Evolutionary conservation across 202 grass and related monocot species (phyloP), one percentile per base, ranked within the genome.

Genomic region (Panicum hallii): DNA sequence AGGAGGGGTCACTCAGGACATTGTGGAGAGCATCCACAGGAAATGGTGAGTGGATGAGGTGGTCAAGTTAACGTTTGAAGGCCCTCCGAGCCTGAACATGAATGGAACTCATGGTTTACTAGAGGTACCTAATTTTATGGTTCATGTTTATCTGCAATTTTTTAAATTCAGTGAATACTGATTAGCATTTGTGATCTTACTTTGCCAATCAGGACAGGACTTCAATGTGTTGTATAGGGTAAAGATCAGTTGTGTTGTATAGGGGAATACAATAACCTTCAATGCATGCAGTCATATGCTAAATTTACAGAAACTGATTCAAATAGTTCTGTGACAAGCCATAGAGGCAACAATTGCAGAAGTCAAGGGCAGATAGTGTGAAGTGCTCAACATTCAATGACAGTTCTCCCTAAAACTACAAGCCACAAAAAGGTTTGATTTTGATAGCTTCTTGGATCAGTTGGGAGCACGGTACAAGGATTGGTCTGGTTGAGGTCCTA

Each of bases 41-140:
- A 95, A 92, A 78, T 98, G 91, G 93, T 92, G 77, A 78, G 75
- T 92, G 67, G 81, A 79, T 2, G 95, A 98, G 73, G 91, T 98
- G 64, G 89, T 92, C 73, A 98, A 98, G 74, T 69, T 98, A 89
- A 75, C 89, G 72, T 98, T 93, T 7, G 91, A 95, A 93, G 95
- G 93, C 38, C 78, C 91, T 63, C 88, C 86, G 12, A 91, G 85
- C 86, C 78, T 98, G 44, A 85, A 92, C 80, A 98, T 95, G 93
- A 95, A 72, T 65, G 92, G 87, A 82, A 92, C 88, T 63, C 95
- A 92, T 86, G 86, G 95, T 60, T 52, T 95, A 57, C 72, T 95
- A 61, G 93, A 95, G 93, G 95, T 98, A 72, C 78, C 62, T 77
- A 82, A 73, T 83, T 26, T 40, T 42, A 74, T 48, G n/a, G 8